A percentile compares a stretch with the other conserved stretches of the same genome.
phyloP scores from a whole-genome alignment of 176 grass and related monocot genomes.

The Olyra latifolia region DNA sequence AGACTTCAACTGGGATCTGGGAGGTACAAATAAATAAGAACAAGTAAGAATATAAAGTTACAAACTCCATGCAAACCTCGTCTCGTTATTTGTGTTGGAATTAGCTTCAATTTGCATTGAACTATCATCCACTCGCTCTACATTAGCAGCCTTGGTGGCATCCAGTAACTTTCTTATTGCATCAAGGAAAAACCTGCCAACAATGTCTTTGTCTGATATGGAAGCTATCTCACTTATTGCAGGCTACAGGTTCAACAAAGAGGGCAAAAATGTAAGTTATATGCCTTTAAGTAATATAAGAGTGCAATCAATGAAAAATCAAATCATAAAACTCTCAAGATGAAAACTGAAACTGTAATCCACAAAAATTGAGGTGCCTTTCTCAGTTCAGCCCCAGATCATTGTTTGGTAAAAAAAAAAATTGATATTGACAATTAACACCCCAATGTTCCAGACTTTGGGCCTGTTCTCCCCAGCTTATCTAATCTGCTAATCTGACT shows the following conservation, averaged over 20 bases:
- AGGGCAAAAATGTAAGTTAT: not conserved
- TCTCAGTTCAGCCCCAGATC: not conserved
- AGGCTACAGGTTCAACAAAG: constrained; percentile 53
- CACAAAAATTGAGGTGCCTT: not conserved
- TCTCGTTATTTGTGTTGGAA: constrained; percentile 41
- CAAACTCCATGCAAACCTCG: constrained; percentile 50
- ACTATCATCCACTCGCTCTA: constrained; percentile 49
- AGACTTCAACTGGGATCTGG: not conserved
- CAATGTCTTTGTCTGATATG: constrained; percentile 73
- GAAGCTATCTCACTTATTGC: constrained; percentile 77
- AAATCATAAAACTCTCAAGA: not conserved
- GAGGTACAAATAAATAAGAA: constrained; percentile 28
- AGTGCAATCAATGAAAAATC: constrained; percentile 17
- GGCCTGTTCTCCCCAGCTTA: too few species aligned
- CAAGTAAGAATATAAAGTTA: constrained; percentile 32
- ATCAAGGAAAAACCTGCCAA: constrained; percentile 66
- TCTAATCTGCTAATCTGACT: too few species aligned
- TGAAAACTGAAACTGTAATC: not conserved
- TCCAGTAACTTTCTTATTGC: constrained; percentile 67
- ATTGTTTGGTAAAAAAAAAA: not conserved
- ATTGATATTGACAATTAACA: not conserved
- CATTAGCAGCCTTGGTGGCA: constrained; percentile 70
- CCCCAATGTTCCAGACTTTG: not conserved
- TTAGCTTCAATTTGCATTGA: constrained; percentile 63
- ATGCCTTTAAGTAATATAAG: constrained; percentile 16